Evolutionary conservation across 2,329 filamentous ascomycete genomes (phyloP).

Genomic region (Paramyrothecium roridum): DNA sequence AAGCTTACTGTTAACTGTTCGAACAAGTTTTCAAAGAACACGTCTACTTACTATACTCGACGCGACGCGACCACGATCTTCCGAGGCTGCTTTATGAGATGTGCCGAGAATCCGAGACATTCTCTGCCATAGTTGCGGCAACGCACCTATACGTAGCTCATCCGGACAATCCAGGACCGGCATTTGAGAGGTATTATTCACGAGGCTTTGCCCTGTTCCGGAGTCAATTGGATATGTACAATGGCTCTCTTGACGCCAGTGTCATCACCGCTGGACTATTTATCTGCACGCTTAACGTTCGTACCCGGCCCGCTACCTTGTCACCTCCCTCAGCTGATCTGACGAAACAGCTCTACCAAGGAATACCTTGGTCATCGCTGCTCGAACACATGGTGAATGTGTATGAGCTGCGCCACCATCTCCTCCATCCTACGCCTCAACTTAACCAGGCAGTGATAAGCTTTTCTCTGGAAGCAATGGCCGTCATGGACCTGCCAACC

Average conservation of each 20-base stretch:
- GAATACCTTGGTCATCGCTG: constrained; percentile 9
- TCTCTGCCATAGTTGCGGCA: constrained; percentile 8
- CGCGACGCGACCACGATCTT: constrained; percentile 7
- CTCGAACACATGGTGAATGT: constrained; percentile 12
- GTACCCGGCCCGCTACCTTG: neutral
- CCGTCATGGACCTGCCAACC: constrained; percentile 15
- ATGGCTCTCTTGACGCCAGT: constrained; percentile 4
- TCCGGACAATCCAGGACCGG: constrained; percentile 1
- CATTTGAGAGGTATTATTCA: constrained; percentile 9
- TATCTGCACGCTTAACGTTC: constrained; percentile 11
- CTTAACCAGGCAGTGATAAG: constrained; percentile 1
- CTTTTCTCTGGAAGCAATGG: constrained; percentile 11
- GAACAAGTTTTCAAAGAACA: constrained; percentile 5
- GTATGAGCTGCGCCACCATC: constrained; percentile 5
- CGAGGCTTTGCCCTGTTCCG: constrained; percentile 10
- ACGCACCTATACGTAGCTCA: constrained; percentile 8
- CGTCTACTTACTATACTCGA: constrained; percentile 10
- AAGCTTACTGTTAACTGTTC: neutral
- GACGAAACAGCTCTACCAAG: constrained; percentile 11
- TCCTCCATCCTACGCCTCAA: neutral
- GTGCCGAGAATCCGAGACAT: constrained; percentile 6
- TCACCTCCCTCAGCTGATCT: neutral
- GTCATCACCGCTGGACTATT: constrained; percentile 9
- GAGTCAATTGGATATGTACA: constrained; percentile 3
- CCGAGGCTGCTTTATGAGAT: constrained; percentile 1